Evolutionary conservation across 257 asterid species (phyloP), one percentile per base, ranked within the genome.

Genomic region (Penstemon barbatus): DNA sequence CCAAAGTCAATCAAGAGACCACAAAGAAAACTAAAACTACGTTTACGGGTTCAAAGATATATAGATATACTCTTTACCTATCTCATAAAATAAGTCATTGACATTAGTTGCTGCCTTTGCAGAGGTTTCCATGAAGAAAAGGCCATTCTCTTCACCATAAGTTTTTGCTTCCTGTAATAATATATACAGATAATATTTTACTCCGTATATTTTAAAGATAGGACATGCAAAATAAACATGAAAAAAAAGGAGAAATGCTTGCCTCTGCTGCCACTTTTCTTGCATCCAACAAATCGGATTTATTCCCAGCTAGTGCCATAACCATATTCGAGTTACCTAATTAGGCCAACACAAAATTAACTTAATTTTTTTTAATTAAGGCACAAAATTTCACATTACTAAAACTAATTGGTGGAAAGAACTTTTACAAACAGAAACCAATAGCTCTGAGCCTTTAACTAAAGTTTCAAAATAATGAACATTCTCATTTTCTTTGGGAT

Each of bases 241-340:
- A 48, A 41, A 13, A 44, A 37, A 57, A 19, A 67, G 48, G 72
- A 63, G 38, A 72, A 42, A 43, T 65, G 18, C 87, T 80, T 82
- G 74, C 96, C 95, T 89, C 95, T 18, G 90, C 71, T 25, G 79
- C 59, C 71, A 89, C 96, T 74, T 80, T 81, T 75, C 90, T 83
- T 70, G 78, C 88, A 51, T 87, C 96, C 84, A 79, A 62, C 78
- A 89, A 57, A 83, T 89, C 96, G 2, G 91, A 79, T 78, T 89
- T 89, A 75, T 89, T 89, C 33, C 96, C 95, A 11, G 96, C 89
- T 45, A 89, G 95, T 38, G 95, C 96, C 92, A 85, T 81, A 72
- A 89, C 92, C 92, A 87, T 87, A 74, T 89, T 89, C 9, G 86
- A 73, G 75, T 81, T 89, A 70, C 95, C 96, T 89, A 12, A 65